Evolutionary conservation across 768 basidiomycete genomes (phyloP), one percentile per base, ranked within the genome.

Genomic region (Pisolithus microcarpus): DNA sequence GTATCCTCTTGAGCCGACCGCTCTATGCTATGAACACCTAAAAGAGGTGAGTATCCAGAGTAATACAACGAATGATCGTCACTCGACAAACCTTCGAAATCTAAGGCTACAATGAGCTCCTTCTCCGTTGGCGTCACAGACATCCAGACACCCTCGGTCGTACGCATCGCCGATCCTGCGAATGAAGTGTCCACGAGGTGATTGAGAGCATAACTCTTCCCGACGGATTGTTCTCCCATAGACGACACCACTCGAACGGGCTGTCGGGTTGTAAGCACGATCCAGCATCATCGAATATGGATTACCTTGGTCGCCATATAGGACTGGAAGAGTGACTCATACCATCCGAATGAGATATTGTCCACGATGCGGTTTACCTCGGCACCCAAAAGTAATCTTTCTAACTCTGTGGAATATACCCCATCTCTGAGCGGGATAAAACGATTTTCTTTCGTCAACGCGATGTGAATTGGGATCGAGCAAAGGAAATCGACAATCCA

Each of bases 81-180:
- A 8, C 13, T 36, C 4, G 11, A 52, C 52, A 8, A 49, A 71
- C 79, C 79, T 70, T 81, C 79, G 51, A 80, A 81, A 52, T 81
- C 78, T 11, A 81, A 66, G 8, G 79, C 74, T 0, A 81, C 77
- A 13, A 81, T 61, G 3, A 80, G 58, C 7, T 60, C 60, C 15
- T 77, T 71, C 30, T 72, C 64, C 0, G 79, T 79, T 0, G 79
- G 79, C 6, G 78, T 78, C 19, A 76, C 75, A 2, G 77, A 79
- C 71, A 80, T 73, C 79, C 79, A 80, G 9, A 80, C 76, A n/a
- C 79, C 78, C 67, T 78, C 75, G 62, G 75, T 79, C 7, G 77
- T 78, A 34, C 76, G 63, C 76, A 80, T 78, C 3, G 79, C 79
- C 19, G 72, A 75, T 7, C 79, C 79, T 4, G 77, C 78, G 56